Evolutionary conservation across 495 filamentous ascomycete species (phyloP), one percentile per base, ranked within the genome.

Genomic region (Lentithecium fluviatile): DNA sequence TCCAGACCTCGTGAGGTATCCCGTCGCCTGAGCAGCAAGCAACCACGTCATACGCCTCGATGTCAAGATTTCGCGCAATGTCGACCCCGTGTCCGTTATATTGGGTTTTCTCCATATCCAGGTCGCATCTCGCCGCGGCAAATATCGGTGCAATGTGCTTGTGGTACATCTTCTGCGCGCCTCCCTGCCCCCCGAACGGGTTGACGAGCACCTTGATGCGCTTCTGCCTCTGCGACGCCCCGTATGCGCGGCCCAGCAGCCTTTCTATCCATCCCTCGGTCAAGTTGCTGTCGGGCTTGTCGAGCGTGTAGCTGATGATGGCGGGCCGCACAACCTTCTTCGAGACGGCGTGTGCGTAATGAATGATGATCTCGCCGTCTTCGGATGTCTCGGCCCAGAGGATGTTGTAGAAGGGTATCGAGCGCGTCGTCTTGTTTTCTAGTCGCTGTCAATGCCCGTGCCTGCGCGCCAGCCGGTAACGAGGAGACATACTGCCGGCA

Each of bases 1-100:
- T 97, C 79, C 96, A 96, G 12, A 96, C 88, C 73, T 98, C 93
- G 68, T 96, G 87, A 0, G 90, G 89, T 17, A 96, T 71, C 11
- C 94, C 94, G 65, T 98, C 94, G 1, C 94, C 94, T 8, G 93
- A 97, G 68, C 91, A 95, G 61, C 88, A 88, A 12, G 94, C 83
- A 6, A 96, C 81, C 5, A 89, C 84, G 75, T 98, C 94, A 68
- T 83, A 95, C 1, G 80, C 81, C 20, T 89, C 80, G 19, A 89
- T 82, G 69, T 97, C 86, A n/a, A 97, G 72, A 15, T 87, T 79
- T 69, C 89, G 79, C 32, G 86, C 62, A 63, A 97, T 88, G 37
- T 90, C 84, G 1, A 86, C 80, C 1, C 88, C 94, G 73, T 97
- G 89, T 7, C 89, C 90, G 0, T 75, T 74, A 69, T 88, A 82